Evolutionary conservation across 1,139 yeast genomes (phyloP), one percentile per base, ranked within the genome.

Genomic region (Kurtzmaniella quercitrusa): DNA sequence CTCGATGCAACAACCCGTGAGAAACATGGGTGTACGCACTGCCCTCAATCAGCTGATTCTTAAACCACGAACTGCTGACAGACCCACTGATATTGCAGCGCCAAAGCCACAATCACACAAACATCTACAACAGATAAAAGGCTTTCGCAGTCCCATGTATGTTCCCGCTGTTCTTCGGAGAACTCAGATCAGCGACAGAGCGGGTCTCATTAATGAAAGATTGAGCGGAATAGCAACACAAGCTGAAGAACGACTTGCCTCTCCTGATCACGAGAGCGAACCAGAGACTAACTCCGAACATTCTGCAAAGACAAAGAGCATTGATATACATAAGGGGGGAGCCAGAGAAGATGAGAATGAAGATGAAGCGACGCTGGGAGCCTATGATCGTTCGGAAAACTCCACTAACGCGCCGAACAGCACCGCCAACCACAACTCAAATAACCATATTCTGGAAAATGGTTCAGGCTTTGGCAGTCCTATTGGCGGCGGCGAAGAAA

Each of bases 81-180:
- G 47, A 45, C 35, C 36, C 32, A n/a, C 48, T 41, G 36, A 49
- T 18, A n/a, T 45, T 38, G 19, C 50, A 36, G 28, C 42, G 47
- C 30, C 30, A 26, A 26, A 26, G n/a, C 30, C 30, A 5, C 38
- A 49, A 48, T 19, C 47, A 20, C 40, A 50, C 34, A 55, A 63
- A 47, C 64, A 64, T 42, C 52, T 72, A 33, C 76, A 80, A 54
- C 88, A 83, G 50, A 78, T 84, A 40, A 78, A 78, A 48, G 82
- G 82, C 20, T 88, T 88, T 45, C 78, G 89, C 55, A 83, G 86
- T 53, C 97, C 97, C 5, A 68, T 89, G 70, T 89, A 88, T 57
- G 74, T 86, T 0, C 97, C 98, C 0, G 96, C 96, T 0, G 98
- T 89, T 5, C 68, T 91, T 43, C 72, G 97, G 26, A 80, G 77